These are phyloP conservation scores for Fusarium coicis DNA, from an alignment of 2,329 filamentous ascomycete genomes.

Conservation along the genomic window DNA sequence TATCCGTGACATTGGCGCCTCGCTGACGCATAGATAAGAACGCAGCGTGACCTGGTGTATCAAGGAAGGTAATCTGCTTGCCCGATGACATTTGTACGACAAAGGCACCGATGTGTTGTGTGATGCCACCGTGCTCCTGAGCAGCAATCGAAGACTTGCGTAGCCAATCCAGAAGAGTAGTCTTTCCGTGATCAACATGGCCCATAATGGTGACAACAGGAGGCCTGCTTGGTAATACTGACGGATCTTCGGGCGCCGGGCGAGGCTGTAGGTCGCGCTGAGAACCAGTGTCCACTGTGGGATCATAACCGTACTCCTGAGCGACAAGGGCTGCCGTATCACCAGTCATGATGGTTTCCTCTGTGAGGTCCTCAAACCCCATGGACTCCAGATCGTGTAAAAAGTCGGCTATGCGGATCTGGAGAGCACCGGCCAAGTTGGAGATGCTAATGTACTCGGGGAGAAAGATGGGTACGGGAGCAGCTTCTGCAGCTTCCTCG, in stretches of 20 bases:
- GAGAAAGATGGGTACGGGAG: constrained; percentile 72
- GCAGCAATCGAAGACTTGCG: constrained; percentile 93
- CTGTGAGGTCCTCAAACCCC: constrained; percentile 86
- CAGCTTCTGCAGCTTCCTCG: constrained; percentile 55
- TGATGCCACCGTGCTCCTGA: constrained; percentile 95
- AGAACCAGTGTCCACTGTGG: constrained; percentile 75
- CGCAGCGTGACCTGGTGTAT: constrained; percentile 95
- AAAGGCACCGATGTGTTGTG: constrained; percentile 98
- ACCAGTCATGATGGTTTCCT: constrained; percentile 87
- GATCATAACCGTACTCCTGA: constrained; percentile 92
- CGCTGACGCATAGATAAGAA: constrained; percentile 96
- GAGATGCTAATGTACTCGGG: constrained; percentile 93
- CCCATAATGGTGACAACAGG: constrained; percentile 99
- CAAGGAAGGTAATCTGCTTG: constrained; percentile 93
- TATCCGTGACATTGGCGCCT: constrained; percentile 95
- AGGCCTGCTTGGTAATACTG: constrained; percentile 77
- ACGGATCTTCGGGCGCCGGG: constrained; percentile 74
- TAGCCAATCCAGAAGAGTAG: constrained; percentile 92
- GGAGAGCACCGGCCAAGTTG: constrained; percentile 80
- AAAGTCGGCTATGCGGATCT: constrained; percentile 77
- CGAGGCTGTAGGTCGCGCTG: constrained; percentile 76
- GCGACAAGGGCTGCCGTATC: constrained; percentile 92
- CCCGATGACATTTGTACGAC: constrained; percentile 87
- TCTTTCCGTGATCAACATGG: constrained; percentile 98
- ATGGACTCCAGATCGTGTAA: constrained; percentile 80